Evolutionary conservation across 805 yeast genomes (phyloP).

Genomic region (Ogataea philodendri): DNA sequence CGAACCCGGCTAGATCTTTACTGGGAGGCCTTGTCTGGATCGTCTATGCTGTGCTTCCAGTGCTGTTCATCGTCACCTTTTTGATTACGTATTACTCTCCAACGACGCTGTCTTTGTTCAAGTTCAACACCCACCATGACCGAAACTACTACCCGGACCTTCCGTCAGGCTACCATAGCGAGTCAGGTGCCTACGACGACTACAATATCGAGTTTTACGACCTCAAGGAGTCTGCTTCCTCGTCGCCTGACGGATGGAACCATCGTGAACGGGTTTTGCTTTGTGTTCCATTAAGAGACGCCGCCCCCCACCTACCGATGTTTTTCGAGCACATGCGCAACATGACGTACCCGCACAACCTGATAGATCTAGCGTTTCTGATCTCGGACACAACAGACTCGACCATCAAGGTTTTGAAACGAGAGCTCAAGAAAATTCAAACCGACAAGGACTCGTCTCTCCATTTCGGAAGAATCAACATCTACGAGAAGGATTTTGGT

Average conservation of each 20-base stretch:
- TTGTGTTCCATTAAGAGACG: slow-evolving; percentile 90
- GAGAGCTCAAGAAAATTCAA: slow-evolving; percentile 62
- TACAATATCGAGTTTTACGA: slow-evolving; percentile 68
- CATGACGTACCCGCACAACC: slow-evolving; percentile 82
- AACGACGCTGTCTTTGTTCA: slow-evolving; percentile 7
- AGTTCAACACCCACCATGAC: slow-evolving; percentile 6
- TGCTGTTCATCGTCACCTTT: slow-evolving; percentile 15
- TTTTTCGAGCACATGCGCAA: slow-evolving; percentile 78
- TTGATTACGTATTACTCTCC: slow-evolving; percentile 15
- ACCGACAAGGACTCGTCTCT: slow-evolving; percentile 52
- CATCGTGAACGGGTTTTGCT: slow-evolving; percentile 73
- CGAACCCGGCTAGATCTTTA: slow-evolving; percentile 12
- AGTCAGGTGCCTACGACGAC: slow-evolving; percentile 27
- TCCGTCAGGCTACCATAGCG: slow-evolving; percentile 32
- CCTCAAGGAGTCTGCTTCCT: slow-evolving; percentile 60
- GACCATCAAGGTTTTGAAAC: slow-evolving; percentile 67
- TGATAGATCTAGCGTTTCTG: slow-evolving; percentile 79
- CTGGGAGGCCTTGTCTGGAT: slow-evolving; percentile 21
- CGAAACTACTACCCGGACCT: slow-evolving; percentile 35
- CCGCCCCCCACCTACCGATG: slow-evolving; percentile 85
- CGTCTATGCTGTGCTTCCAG: slow-evolving; percentile 23
- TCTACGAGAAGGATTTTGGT: slow-evolving; percentile 87
- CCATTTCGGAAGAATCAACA: slow-evolving; percentile 80
- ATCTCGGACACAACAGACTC: slow-evolving; percentile 89
- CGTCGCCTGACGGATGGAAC: slow-evolving; percentile 71